Conservation (phyloP, 2,329 filamentous ascomycete genomes). For the Gremmenia infestans region DNA sequence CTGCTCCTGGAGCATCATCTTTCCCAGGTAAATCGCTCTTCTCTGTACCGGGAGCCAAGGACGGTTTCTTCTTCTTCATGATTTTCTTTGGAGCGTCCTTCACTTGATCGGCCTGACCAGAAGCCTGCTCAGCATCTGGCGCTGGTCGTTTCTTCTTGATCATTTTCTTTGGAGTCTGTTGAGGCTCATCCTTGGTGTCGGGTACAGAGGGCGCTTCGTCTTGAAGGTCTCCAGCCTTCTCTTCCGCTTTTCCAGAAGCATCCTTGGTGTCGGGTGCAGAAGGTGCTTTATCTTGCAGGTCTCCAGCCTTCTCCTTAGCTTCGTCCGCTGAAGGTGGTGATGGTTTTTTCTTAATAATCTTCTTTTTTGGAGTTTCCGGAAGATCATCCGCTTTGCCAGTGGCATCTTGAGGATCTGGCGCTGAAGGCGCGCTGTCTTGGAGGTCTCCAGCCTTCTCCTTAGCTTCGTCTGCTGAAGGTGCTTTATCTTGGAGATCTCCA, state of each 20-base stretch:
- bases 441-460: not conserved
- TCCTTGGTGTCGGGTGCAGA: not conserved
- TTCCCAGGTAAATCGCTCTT: not conserved
- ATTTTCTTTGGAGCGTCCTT: not conserved
- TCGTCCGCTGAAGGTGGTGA: not conserved
- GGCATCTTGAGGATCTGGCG: not conserved
- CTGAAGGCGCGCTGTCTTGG: not conserved
- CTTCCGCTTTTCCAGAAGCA: not conserved
- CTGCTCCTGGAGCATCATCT: not conserved
- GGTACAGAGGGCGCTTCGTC: too few species aligned
- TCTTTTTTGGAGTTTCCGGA: not conserved
- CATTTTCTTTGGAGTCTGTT: not conserved
- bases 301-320: not conserved
- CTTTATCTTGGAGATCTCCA: slow-evolving; percentile 1
- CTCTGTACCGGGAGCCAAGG: not conserved
- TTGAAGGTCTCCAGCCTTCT: not conserved
- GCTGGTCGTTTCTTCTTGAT: not conserved
- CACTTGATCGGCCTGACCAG: not conserved
- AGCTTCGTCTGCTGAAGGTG: not conserved
- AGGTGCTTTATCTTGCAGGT: not conserved
- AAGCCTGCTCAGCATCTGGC: not conserved
- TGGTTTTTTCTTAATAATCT: slow-evolving; percentile 1
- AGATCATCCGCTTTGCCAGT: not conserved
- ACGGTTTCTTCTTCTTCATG: not conserved
- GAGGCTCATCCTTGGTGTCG: not conserved